Evolutionary conservation across 768 basidiomycete species (phyloP).

Genomic region (Inosperma sp.): DNA sequence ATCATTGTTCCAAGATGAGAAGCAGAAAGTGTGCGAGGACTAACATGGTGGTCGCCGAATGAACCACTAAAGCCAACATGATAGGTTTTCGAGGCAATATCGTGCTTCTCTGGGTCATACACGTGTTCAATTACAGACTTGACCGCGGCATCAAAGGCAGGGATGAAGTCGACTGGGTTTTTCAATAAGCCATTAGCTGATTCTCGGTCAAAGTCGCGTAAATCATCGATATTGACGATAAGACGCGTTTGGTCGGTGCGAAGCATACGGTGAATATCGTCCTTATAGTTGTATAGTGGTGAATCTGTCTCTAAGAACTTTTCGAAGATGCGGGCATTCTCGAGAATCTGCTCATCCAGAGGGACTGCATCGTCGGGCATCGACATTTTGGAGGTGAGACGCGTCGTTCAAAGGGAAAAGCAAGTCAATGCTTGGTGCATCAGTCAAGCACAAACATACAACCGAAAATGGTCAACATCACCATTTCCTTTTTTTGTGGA

Average conservation of each 20-base stretch:
- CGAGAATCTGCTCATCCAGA: constrained; percentile 68
- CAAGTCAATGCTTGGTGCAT: no score
- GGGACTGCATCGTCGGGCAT: constrained; percentile 54
- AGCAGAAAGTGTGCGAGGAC: constrained; percentile 85
- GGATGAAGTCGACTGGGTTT: constrained; percentile 79
- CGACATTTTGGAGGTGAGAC: constrained; percentile 32
- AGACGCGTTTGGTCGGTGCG: constrained; percentile 80
- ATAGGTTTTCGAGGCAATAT: constrained; percentile 73
- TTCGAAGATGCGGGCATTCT: constrained; percentile 74
- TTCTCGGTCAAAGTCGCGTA: constrained; percentile 88
- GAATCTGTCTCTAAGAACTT: constrained; percentile 75
- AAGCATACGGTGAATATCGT: constrained; percentile 80
- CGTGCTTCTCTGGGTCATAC: constrained; percentile 76
- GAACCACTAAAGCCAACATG: constrained; percentile 91
- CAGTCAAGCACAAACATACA: no score
- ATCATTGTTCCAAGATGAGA: constrained; percentile 94
- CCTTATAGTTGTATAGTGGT: constrained; percentile 72
- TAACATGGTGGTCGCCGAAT: constrained; percentile 97
- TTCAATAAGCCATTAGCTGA: constrained; percentile 86
- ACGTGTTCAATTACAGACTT: constrained; percentile 65
- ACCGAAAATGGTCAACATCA: no score
- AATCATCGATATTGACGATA: constrained; percentile 92
- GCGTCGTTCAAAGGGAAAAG: constrained; percentile 7
- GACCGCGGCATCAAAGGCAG: constrained; percentile 87
- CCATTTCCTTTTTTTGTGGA: no score